Conservation (phyloP, 2,329 filamentous ascomycete genomes). For the Trichoderma arundinaceum region DNA sequence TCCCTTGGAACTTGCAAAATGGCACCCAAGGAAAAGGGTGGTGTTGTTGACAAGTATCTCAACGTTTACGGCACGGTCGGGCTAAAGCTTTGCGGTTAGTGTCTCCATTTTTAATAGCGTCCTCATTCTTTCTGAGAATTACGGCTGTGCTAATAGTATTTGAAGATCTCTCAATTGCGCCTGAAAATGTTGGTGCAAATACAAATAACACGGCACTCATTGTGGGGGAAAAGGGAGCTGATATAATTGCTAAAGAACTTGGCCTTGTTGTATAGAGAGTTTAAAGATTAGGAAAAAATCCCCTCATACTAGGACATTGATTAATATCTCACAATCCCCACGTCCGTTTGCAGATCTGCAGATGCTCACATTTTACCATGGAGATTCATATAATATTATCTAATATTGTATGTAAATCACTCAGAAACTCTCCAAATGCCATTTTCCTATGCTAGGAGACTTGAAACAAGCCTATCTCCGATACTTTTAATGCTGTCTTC, state of each 20-base stretch:
- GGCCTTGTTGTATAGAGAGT: slow-evolving; percentile 21
- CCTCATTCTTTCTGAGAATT: background rate
- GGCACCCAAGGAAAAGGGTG: slow-evolving; percentile 45
- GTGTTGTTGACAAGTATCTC: slow-evolving; percentile 50
- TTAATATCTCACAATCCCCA: too few relatives aligned
- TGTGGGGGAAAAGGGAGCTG: slow-evolving; percentile 51
- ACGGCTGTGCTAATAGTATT: slow-evolving; percentile 27
- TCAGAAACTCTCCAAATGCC: background rate
- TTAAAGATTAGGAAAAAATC: too few relatives aligned
- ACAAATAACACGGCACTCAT: slow-evolving; percentile 52
- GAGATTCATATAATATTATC: background rate
- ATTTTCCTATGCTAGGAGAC: background rate
- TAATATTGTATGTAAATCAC: background rate
- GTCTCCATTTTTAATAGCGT: slow-evolving; percentile 17
- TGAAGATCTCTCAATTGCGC: slow-evolving; percentile 46
- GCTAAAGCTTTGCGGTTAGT: slow-evolving; percentile 47
- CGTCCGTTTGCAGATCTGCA: too few relatives aligned
- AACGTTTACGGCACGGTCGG: slow-evolving; percentile 49
- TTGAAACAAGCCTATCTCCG: slow-evolving; percentile 53
- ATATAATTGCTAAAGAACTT: slow-evolving; percentile 42
- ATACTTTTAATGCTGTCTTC: slow-evolving; percentile 53
- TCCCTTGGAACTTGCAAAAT: slow-evolving; percentile 52
- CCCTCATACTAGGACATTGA: too few relatives aligned
- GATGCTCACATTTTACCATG: too few relatives aligned
- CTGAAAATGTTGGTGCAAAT: slow-evolving; percentile 51